Evolutionary conservation across 2,329 filamentous ascomycete species (phyloP).

Genomic region (Mycocentrospora acerina): DNA sequence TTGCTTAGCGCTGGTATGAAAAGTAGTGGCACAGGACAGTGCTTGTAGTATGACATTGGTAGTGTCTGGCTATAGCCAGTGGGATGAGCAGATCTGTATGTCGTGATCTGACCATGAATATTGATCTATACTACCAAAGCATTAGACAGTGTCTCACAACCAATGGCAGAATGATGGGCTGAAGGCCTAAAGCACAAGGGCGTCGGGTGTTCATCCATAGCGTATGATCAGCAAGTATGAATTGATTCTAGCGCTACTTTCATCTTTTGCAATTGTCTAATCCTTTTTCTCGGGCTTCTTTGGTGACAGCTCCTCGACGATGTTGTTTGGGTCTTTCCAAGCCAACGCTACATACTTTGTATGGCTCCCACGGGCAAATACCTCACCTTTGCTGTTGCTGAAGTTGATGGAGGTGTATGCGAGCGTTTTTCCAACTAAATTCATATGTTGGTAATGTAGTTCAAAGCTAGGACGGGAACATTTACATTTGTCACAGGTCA

Average conservation of each 20-base stretch:
- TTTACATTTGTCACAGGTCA: constrained; percentile 65
- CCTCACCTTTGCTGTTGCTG: constrained; percentile 58
- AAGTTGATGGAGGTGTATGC: constrained; percentile 66
- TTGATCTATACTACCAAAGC: too few species aligned
- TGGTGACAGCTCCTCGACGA: constrained; percentile 57
- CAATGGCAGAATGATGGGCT: too few species aligned
- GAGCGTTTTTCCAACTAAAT: constrained; percentile 66
- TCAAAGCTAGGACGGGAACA: background rate
- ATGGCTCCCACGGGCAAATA: constrained; percentile 67
- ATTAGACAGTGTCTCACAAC: too few species aligned
- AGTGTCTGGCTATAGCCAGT: too few species aligned
- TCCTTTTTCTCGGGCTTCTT: constrained; percentile 27
- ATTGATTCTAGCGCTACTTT: background rate
- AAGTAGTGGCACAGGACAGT: too few species aligned
- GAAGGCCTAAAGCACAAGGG: too few species aligned
- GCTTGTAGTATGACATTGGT: too few species aligned
- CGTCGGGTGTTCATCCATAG: constrained; percentile 8
- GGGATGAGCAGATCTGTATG: too few species aligned
- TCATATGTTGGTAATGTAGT: background rate
- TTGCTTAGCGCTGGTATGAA: too few species aligned
- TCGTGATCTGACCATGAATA: too few species aligned
- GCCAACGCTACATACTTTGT: constrained; percentile 65
- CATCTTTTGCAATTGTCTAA: constrained; percentile 1
- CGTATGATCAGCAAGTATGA: constrained; percentile 4
- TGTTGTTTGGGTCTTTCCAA: constrained; percentile 65